These are phyloP conservation scores for Mollisiaceae sp. DNA, from an alignment of 2,329 filamentous ascomycete species.

Conservation along the genomic window DNA sequence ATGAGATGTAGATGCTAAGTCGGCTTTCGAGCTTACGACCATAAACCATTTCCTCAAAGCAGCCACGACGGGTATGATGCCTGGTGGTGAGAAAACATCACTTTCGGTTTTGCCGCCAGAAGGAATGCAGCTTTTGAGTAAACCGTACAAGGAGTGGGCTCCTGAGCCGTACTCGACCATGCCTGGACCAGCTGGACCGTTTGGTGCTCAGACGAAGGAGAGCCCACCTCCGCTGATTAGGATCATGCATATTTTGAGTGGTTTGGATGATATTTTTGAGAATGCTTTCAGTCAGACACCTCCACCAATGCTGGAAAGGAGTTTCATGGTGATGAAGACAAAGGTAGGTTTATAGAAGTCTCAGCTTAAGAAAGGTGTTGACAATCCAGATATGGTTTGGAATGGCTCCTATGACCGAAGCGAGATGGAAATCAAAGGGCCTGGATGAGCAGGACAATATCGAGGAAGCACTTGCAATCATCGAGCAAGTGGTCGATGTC, in stretches of 20 bases:
- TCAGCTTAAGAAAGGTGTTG: not conserved
- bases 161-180: slow-evolving; percentile 30
- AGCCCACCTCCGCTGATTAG: slow-evolving; percentile 29
- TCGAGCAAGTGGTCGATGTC: slow-evolving; percentile 32
- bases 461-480: slow-evolving; percentile 35
- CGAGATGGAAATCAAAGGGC: slow-evolving; percentile 30
- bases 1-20: slow-evolving; percentile 14
- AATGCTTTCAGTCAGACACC: slow-evolving; percentile 10
- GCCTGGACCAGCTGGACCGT: slow-evolving; percentile 20
- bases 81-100: slow-evolving; percentile 21
- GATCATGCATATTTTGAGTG: slow-evolving; percentile 25
- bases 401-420: slow-evolving; percentile 30
- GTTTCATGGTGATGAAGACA: slow-evolving; percentile 30
- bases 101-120: slow-evolving; percentile 27
- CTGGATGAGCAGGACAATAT: slow-evolving; percentile 33
- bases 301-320: slow-evolving; percentile 22
- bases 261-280: slow-evolving; percentile 23
- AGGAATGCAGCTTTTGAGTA: slow-evolving; percentile 20
- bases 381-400: slow-evolving; percentile 35
- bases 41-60: slow-evolving; percentile 26
- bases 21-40: slow-evolving; percentile 24
- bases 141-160: slow-evolving; percentile 33
- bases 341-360: slow-evolving; percentile 19
- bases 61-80: slow-evolving; percentile 29
- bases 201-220: slow-evolving; percentile 19